A percentile compares a stretch with the other conserved stretches of the same genome.
Conservation (phyloP, 768 basidiomycete species). For the Boletales sp. region DNA sequence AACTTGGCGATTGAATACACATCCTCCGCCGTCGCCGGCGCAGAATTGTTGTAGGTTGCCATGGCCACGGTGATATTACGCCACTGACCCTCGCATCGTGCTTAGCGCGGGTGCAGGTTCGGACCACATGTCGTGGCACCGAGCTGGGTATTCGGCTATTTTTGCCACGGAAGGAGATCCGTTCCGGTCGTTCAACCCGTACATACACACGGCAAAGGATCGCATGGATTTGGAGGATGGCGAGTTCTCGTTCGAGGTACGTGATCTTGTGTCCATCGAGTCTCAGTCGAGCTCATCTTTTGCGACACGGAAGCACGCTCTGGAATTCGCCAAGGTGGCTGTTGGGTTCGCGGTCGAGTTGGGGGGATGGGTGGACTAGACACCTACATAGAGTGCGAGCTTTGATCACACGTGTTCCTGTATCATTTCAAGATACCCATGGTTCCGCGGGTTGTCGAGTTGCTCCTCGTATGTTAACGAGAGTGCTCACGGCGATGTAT, state of each 20-base stretch:
- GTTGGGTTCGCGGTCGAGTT: conserved; percentile 58
- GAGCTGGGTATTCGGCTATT: conserved; percentile 37
- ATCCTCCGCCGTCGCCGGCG: conserved; percentile 6
- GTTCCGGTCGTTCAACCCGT: conserved; percentile 39
- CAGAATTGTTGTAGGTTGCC: conserved; percentile 31
- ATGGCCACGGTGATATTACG: too few species aligned
- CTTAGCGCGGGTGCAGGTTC: conserved; percentile 37
- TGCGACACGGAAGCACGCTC: conserved; percentile 39
- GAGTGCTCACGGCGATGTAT: too few species aligned
- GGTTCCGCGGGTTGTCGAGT: not conserved
- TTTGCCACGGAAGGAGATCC: conserved; percentile 45
- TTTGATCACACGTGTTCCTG: too few species aligned
- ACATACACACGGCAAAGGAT: conserved; percentile 34
- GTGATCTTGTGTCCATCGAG: not conserved
- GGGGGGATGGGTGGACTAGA: conserved; percentile 18
- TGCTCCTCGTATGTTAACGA: not conserved
- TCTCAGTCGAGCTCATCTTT: not conserved
- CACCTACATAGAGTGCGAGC: not conserved
- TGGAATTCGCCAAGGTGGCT: conserved; percentile 59
- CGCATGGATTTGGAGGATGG: conserved; percentile 21
- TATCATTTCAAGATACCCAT: too few species aligned
- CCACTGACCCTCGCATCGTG: too few species aligned
- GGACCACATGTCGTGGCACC: conserved; percentile 47
- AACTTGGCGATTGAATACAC: conserved; percentile 31
- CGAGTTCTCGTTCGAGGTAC: conserved; percentile 43